phyloP scores from a whole-genome alignment of 2,329 filamentous ascomycete genomes.

The Hortaea sp. region DNA sequence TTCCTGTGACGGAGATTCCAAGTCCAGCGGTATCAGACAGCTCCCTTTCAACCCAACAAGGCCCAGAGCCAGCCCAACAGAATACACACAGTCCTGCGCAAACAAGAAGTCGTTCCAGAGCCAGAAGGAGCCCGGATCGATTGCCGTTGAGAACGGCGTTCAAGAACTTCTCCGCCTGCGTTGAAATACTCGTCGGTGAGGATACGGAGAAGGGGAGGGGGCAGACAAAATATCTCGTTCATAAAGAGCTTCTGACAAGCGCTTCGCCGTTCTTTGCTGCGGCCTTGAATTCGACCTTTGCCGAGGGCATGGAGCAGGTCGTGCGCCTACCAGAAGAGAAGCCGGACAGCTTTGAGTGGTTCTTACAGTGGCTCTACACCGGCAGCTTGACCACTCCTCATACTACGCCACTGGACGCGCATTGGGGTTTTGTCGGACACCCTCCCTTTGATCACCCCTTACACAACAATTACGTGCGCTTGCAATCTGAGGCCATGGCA shows the following conservation, averaged over 20 bases:
- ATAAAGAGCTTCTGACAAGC: conserved; percentile 37
- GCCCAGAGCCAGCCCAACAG: conserved; percentile 4
- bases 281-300: conserved; percentile 38
- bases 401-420: background rate
- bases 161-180: conserved; percentile 31
- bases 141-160: conserved; percentile 27
- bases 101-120: conserved; percentile 3
- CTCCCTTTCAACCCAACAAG: conserved; percentile 15
- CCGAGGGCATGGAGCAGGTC: conserved; percentile 33
- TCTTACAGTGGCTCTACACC: conserved; percentile 43
- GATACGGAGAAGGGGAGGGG: conserved; percentile 14
- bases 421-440: conserved; percentile 1
- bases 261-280: conserved; percentile 43
- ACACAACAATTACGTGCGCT: conserved; percentile 1
- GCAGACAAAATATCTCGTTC: conserved; percentile 33
- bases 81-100: conserved; percentile 1
- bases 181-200: conserved; percentile 31
- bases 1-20: conserved; percentile 19
- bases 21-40: conserved; percentile 18
- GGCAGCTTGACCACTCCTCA: conserved; percentile 24
- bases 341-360: conserved; percentile 39
- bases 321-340: conserved; percentile 36
- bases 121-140: conserved; percentile 17
- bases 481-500: conserved; percentile 4
- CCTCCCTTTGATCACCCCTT: conserved; percentile 3